Percentiles rank a stretch among this genome's conserved stretches.
Evolutionary conservation across 2,329 filamentous ascomycete genomes (phyloP).

Genomic region (Thielaviopsis musarum): DNA sequence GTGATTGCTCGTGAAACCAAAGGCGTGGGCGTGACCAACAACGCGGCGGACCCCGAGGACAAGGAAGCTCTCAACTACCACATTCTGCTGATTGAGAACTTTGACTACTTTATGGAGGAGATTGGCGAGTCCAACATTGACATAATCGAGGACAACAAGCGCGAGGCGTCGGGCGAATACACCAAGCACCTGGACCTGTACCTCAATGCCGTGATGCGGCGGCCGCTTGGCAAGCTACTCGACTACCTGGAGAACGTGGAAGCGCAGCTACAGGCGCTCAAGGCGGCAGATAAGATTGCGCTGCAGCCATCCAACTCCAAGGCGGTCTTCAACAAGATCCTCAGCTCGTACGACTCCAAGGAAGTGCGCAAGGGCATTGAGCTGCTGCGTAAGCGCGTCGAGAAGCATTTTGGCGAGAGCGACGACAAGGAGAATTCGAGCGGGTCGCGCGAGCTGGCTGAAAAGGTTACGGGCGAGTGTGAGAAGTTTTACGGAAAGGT

Average conservation of each 20-base stretch:
- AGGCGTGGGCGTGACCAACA: conserved; percentile 26
- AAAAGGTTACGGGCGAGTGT: conserved; percentile 41
- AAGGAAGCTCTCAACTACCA: conserved; percentile 96
- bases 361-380: conserved; percentile 86
- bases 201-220: conserved; percentile 69
- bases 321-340: conserved; percentile 68
- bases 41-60: conserved; percentile 52
- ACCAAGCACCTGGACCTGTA: conserved; percentile 78
- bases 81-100: conserved; percentile 94
- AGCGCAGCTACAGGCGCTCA: conserved; percentile 44
- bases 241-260: conserved; percentile 88
- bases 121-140: conserved; percentile 55
- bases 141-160: conserved; percentile 68
- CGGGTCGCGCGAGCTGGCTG: conserved; percentile 41
- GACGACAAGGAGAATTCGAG: conserved; percentile 68
- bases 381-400: conserved; percentile 72
- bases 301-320: conserved; percentile 71
- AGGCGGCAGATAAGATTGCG: conserved; percentile 48
- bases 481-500: conserved; percentile 46
- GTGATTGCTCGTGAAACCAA: conserved; percentile 69
- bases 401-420: conserved; percentile 91
- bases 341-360: conserved; percentile 63
- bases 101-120: conserved; percentile 94
- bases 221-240: conserved; percentile 76
- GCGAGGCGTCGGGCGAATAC: conserved; percentile 61